Conservation (phyloP, 371 early-diverging fungal species). For the Actinomortierella ambigua region DNA sequence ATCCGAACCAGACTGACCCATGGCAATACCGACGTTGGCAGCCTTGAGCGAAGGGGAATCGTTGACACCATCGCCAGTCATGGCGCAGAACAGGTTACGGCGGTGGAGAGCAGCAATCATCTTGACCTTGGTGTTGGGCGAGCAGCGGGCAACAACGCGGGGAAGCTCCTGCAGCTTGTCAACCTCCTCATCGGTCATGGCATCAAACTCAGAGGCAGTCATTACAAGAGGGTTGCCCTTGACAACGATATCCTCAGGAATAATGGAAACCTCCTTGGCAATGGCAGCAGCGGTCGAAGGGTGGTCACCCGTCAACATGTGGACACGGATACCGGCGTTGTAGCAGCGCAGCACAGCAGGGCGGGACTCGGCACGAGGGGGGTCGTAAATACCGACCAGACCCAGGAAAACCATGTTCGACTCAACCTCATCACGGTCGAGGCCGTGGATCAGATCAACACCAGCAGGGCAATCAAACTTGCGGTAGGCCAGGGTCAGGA, state of each 20-base stretch:
- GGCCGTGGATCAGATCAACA: slow-evolving; percentile 53
- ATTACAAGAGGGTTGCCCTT: slow-evolving; percentile 66
- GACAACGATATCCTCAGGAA: slow-evolving; percentile 55
- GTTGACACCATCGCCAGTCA: slow-evolving; percentile 94
- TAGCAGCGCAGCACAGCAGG: slow-evolving; percentile 86
- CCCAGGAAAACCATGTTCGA: slow-evolving; percentile 84
- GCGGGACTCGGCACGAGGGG: slow-evolving; percentile 80
- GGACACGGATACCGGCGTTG: slow-evolving; percentile 89
- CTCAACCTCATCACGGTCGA: slow-evolving; percentile 70
- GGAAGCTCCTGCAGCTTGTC: slow-evolving; percentile 83
- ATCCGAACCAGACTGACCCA: slow-evolving; percentile 90
- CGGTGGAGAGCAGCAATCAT: slow-evolving; percentile 94
- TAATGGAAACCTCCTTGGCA: slow-evolving; percentile 89
- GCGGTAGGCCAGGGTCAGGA: slow-evolving; percentile 71
- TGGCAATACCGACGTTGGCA: slow-evolving; percentile 91
- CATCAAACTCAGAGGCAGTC: slow-evolving; percentile 86
- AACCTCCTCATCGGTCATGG: slow-evolving; percentile 78
- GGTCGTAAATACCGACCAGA: slow-evolving; percentile 92
- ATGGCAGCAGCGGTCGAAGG: slow-evolving; percentile 93
- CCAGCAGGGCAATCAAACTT: slow-evolving; percentile 48
- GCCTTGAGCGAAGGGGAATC: slow-evolving; percentile 91
- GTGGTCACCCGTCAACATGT: slow-evolving; percentile 97
- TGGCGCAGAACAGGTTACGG: slow-evolving; percentile 65
- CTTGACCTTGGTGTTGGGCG: slow-evolving; percentile 96
- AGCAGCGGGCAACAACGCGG: slow-evolving; percentile 91